phyloP scores from a whole-genome alignment of 331 rosid genomes.

The Malus hybrid region DNA sequence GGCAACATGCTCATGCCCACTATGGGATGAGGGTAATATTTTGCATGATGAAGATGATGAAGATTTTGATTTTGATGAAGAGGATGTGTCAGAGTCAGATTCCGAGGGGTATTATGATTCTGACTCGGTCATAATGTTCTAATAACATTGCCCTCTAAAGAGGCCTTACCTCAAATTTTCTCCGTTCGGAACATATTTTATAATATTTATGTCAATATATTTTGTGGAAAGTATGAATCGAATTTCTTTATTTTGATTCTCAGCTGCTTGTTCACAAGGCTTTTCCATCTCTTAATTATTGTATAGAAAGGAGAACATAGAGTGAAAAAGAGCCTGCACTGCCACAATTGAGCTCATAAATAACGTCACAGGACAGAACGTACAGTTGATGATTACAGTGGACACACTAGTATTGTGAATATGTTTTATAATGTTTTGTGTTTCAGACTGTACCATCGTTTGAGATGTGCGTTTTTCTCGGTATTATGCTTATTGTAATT shows the following conservation, averaged over 20 bases:
- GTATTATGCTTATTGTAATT: not conserved
- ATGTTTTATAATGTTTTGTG: not conserved
- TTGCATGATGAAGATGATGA: conserved; percentile 23
- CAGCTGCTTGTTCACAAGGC: not conserved
- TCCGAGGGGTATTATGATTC: not conserved
- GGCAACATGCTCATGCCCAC: conserved; percentile 60
- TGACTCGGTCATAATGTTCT: not conserved
- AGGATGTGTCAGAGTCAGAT: not conserved
- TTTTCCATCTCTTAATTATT: not conserved
- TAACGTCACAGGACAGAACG: not conserved
- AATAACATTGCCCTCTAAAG: not conserved
- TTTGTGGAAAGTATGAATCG: not conserved
- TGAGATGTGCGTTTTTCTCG: not conserved
- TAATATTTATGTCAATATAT: not conserved
- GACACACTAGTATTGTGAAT: not conserved
- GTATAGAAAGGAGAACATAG: not conserved
- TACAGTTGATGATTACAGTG: not conserved
- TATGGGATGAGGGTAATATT: conserved; percentile 58
- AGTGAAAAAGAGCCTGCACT: not conserved
- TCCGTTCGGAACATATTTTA: not conserved
- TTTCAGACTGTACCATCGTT: not conserved
- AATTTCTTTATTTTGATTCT: not conserved
- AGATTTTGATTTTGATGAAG: conserved; percentile 22
- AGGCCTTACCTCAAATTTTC: not conserved
- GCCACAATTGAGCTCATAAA: too few species aligned